phyloP scores from a whole-genome alignment of 139 green algal genomes.

The Coelastrella sp. region DNA sequence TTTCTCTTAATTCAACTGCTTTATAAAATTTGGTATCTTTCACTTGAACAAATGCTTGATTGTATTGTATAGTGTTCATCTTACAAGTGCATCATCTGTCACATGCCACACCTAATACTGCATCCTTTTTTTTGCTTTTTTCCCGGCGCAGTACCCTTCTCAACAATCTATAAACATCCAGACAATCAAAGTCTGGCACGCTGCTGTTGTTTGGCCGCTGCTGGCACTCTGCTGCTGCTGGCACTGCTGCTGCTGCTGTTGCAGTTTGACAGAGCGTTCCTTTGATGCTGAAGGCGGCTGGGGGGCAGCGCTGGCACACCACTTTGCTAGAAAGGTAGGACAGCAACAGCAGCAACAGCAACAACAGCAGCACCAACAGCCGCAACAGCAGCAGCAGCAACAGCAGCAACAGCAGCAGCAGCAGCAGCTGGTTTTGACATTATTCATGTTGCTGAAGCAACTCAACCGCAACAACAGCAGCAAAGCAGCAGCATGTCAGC shows the following conservation, averaged over 20 bases:
- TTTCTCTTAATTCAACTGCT: too few relatives aligned
- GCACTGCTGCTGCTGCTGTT: constrained; percentile 23
- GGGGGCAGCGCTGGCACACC: constrained; percentile 61
- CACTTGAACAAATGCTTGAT: too few relatives aligned
- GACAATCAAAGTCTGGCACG: too few relatives aligned
- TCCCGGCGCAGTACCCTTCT: too few relatives aligned
- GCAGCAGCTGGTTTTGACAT: not conserved
- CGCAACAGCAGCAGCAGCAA: too few relatives aligned
- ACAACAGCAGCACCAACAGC: not conserved
- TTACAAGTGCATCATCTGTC: too few relatives aligned
- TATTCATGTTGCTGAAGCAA: too few relatives aligned
- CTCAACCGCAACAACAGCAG: not conserved
- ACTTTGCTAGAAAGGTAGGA: constrained; percentile 65
- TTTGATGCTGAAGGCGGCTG: constrained; percentile 74
- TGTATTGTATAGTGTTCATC: too few relatives aligned
- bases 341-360: not conserved
- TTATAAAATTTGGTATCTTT: too few relatives aligned
- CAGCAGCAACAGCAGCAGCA: not conserved
- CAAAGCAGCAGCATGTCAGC: not conserved
- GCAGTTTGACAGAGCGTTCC: constrained; percentile 73
- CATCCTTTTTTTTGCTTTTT: too few relatives aligned
- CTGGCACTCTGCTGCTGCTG: not conserved
- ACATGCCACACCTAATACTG: too few relatives aligned
- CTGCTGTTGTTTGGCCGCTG: not conserved
- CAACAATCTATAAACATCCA: too few relatives aligned